Evolutionary conservation across 2,329 filamentous ascomycete species (phyloP), one percentile per base, ranked within the genome.

Genomic region (Ustulina deusta): DNA sequence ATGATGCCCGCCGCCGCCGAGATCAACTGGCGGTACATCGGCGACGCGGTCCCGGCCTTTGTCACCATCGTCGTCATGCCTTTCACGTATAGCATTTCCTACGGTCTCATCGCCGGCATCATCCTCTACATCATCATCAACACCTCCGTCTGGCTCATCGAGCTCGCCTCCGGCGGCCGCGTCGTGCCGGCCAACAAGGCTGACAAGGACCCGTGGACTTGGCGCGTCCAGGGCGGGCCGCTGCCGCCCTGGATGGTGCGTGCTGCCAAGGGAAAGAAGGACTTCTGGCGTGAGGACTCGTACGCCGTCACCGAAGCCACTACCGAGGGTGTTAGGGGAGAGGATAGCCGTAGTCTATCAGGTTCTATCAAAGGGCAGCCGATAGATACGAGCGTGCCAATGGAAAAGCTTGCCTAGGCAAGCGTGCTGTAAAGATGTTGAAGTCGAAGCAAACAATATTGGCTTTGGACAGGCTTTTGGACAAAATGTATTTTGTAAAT

Each of bases 11-110:
- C 92, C 0, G 91, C 92, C 13, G 88, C 87, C 17, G 91, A 96
- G 71, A 94, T 97, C 83, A 97, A 97, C 84, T 97, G 93, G 93
- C 84, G 84, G 54, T 97, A 97, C 80, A 84, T 93, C 68, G 93
- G 93, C 60, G 93, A 97, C 78, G 90, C 92, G 0, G 85, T 97
- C 27, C 93, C 93, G 0, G 93, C 93, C 2, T 97, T 97, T 81
- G 83, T 97, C 40, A 94, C 92, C 58, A 91, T 97, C 70, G 89
- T 90, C 65, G 82, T 94, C 68, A 97, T 97, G 93, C 93, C 93
- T 0, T 96, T 97, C 81, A 94, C 92, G 1, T 97, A 96, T 83
- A 93, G 90, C 46, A 96, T 97, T 75, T 92, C 93, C 13, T 92
- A 97, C 75, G 93, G 93, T 55, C 84, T 97, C 17, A 97, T 97